Percentiles rank a stretch among this genome's conserved stretches.
These are phyloP conservation scores for Akanthomyces lecanii DNA, from an alignment of 2,329 filamentous ascomycete genomes.

Conservation along the genomic window DNA sequence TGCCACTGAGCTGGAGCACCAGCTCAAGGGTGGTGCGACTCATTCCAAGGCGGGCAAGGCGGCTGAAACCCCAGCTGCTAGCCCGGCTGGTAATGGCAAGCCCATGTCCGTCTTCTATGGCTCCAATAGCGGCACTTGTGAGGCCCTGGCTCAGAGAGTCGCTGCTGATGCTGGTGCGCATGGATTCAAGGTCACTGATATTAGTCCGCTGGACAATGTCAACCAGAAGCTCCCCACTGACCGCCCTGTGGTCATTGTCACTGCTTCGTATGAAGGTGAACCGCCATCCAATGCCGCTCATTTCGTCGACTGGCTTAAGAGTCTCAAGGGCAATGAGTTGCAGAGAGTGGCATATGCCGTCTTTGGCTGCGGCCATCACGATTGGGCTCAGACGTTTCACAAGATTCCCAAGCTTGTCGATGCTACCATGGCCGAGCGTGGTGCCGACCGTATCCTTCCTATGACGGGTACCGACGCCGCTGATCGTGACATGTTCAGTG, in stretches of 20 bases:
- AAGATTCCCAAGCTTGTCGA: constrained; percentile 62
- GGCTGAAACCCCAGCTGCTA: constrained; percentile 8
- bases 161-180: constrained; percentile 54
- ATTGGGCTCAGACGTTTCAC: constrained; percentile 63
- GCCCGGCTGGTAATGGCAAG: constrained; percentile 27
- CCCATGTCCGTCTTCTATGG: constrained; percentile 67
- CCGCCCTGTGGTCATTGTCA: constrained; percentile 62
- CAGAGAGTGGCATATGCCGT: constrained; percentile 60
- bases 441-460: constrained; percentile 33
- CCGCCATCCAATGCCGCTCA: constrained; percentile 67
- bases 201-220: constrained; percentile 58
- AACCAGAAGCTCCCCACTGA: constrained; percentile 56
- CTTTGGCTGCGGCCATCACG: constrained; percentile 61
- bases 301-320: constrained; percentile 64
- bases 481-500: constrained; percentile 61
- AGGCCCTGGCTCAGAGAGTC: constrained; percentile 61
- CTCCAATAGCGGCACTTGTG: constrained; percentile 71
- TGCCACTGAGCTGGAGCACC: constrained; percentile 43
- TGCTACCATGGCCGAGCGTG: constrained; percentile 39
- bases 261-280: constrained; percentile 69
- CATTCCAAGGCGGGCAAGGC: constrained; percentile 20
- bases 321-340: constrained; percentile 46
- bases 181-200: constrained; percentile 52
- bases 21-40: constrained; percentile 32
- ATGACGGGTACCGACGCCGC: constrained; percentile 58